Evolutionary conservation across 1,284 basidiomycete species (phyloP), one percentile per base, ranked within the genome.

Genomic region (Rhodotorula mucilaginosa): DNA sequence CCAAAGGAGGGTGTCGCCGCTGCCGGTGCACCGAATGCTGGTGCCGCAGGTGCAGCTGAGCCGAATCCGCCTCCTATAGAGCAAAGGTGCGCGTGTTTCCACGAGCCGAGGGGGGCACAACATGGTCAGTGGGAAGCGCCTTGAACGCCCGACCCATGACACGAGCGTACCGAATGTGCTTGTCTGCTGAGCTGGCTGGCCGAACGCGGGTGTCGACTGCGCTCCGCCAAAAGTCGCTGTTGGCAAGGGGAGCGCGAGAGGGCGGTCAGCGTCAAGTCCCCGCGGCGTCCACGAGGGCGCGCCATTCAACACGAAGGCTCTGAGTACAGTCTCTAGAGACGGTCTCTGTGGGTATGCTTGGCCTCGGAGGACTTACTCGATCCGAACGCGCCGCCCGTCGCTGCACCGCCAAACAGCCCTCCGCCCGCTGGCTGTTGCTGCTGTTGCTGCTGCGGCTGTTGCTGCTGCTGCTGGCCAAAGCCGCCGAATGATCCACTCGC

Each of bases 401-500:
- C 61, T 18, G 46, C 58, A 15, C 68, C 65, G 39, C 73, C 73
- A 60, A 76, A 76, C 52, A 76, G 54, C 1, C 74, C 74, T 56
- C 54, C 54, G 19, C 71, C 71, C 5, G 60, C 59, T 26, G 46
- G 39, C 59, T 44, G 61, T 16, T 65, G 64, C 21, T 59, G 72
- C 59, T 61, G 67, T 5, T 59, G 61, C 46, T 69, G 68, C 47
- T 70, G 71, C n/a, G 65, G 62, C 19, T 73, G 72, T 49, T 73
- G 72, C 16, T 75, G 74, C 16, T 75, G 67, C 52, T 73, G 74
- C 59, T 75, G 74, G 51, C 74, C 74, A 23, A 75, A 75, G 31
- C 71, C 73, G 26, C 73, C 74, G 26, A 75, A 75, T 12, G 64
- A 52, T 5, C 65, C 61, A 19, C 54, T 64, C 51, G 61, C 49